Evolutionary conservation across 768 basidiomycete species (phyloP).

Genomic region (Gyrodon lividus): DNA sequence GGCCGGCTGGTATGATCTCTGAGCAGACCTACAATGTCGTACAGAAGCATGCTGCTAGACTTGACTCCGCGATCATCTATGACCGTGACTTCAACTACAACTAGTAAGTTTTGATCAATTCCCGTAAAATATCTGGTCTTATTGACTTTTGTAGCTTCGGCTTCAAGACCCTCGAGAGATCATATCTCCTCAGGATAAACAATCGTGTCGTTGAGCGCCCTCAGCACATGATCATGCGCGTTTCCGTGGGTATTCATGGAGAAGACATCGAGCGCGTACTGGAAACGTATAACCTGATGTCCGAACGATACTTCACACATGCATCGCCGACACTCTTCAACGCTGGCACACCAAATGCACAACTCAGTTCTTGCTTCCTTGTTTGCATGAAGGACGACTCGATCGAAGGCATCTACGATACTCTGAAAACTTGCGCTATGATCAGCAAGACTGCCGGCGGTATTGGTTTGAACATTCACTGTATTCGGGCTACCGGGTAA

Average conservation of each 20-base stretch:
- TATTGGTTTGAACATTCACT: constrained; percentile 94
- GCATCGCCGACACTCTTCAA: constrained; percentile 98
- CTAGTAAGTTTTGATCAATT: constrained; percentile 51
- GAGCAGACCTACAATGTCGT: constrained; percentile 82
- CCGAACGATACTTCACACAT: constrained; percentile 97
- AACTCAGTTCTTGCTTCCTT: constrained; percentile 95
- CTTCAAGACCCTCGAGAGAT: constrained; percentile 99
- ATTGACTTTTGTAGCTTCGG: constrained; percentile 64
- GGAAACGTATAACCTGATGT: constrained; percentile 96
- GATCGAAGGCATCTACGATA: constrained; percentile 99
- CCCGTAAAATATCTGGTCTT: neutral
- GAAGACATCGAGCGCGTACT: constrained; percentile 82
- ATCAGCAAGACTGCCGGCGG: constrained; percentile 99
- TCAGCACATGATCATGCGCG: constrained; percentile 99
- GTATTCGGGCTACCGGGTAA: constrained; percentile 92
- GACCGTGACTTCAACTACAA: constrained; percentile 98
- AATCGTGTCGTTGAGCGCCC: constrained; percentile 96
- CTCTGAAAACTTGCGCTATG: constrained; percentile 96
- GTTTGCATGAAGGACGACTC: constrained; percentile 98
- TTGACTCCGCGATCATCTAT: constrained; percentile 96
- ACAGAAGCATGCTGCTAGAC: constrained; percentile 70
- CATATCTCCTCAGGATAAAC: constrained; percentile 92
- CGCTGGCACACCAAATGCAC: constrained; percentile 93
- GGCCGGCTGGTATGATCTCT: constrained; percentile 87
- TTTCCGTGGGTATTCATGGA: constrained; percentile 96